Base-by-base conservation (phyloP, 345 rosid genomes). In the Arabis alpina region DNA sequence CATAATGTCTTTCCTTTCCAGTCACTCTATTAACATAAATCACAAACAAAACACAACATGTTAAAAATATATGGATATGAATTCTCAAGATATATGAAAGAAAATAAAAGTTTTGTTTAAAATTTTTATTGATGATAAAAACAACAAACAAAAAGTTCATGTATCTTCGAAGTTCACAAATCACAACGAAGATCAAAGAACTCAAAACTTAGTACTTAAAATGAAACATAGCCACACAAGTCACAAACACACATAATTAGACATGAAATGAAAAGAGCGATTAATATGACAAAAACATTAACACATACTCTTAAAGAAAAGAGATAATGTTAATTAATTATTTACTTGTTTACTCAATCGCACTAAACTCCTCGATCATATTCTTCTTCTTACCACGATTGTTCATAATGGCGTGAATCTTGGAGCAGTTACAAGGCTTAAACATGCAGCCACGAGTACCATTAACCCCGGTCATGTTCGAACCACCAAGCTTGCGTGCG, bases 341-440 rank as follows among this genome's bases (percentile, higher is more conserved):
- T 0, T 54, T 53, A 23, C 32, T 39, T 11, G 6, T 11, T 64
- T 59, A 73, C 67, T 74, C 77, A 40, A 74, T 74, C n/a, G 74
- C 74, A 54, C 70, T 68, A 9, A 61, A 54, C 74, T 68, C 91
- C 65, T 87, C 95, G 47, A 87, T 74, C 74, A 86, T 85, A 68
- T 71, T 81, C 39, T 79, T 90, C 77, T 78, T 89, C 75, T 78
- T 81, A 45, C 74, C 47, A 68, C 79, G 74, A 41, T 76, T 76
- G 73, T 75, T 75, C 74, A 75, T 54, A 10, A 84, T 82, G 47
- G 79, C 82, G 32, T 85, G 85, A n/a, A 93, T 77, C 82, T 82
- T 85, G 6, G 85, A 83, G 54, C 86, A 87, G 80, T 83, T 90
- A 80, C 72, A 76, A 14, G 88, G 87, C 63, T 85, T 68, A 11